Base-by-base conservation (phyloP, 1,284 basidiomycete species). In the Irpex sp. region DNA sequence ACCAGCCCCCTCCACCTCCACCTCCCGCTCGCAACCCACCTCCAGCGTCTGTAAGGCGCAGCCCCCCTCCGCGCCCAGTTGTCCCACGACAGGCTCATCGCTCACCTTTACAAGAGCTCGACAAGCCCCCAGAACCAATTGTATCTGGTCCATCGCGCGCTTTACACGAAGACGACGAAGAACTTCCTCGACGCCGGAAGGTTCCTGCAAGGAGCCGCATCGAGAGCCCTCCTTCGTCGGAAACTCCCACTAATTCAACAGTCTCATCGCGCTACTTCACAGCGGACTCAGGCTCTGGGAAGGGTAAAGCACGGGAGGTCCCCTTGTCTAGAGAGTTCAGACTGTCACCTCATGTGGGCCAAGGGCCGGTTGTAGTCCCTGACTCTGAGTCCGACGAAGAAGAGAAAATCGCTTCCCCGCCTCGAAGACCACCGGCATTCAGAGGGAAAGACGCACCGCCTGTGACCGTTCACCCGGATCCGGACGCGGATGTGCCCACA, bases 171-270 rank as follows among this genome's bases (percentile, higher is more conserved):
- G 83, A 85, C 65, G 77, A 82, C 63, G 77, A 78, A 55, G 78
- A 79, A 48, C 79, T 80, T 64, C 79, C 79, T 4, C 78, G 80
- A n/a, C 72, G 78, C 15, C 76, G 79, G 3, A 73, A 73, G 51
- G 63, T 70, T 4, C 73, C 73, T 44, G 61, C 37, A 6, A 56
- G 34, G 4, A 52, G 19, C 11, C 68, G 70, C 38, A 61, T 62
- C 8, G 68, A 68, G 44, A 73, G 69, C 5, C 74, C 73, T 26
- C 21, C 13, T 5, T 70, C 70, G 6, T 69, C 70, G 15, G 57
- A 17, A 55, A 13, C 48, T 31, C 56, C 31, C 31, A 36, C 55
- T 17, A 6, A 38, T 31, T 13, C 26, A 38, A 7, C 55, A 21
- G 57, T 47, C 58, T 47, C 36, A 17, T 54, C 58, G n/a, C 60